Conservation (phyloP, 202 grass and related monocot genomes). For the Setaria italica region DNA sequence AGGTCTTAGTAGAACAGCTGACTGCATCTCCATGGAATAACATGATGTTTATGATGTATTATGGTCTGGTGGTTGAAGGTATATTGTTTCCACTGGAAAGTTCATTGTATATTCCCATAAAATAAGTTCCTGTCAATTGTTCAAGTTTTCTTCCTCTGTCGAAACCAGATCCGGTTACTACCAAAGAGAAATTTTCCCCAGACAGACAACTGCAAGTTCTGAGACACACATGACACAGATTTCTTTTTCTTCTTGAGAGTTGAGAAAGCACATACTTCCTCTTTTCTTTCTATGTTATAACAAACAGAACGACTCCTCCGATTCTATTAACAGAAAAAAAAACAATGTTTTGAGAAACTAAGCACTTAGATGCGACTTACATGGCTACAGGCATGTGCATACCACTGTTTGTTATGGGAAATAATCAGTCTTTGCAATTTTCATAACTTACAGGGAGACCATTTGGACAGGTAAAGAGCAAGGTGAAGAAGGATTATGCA, state of each 20-base stretch:
- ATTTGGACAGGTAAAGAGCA: slow-evolving; percentile 82
- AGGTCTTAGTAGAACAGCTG: slow-evolving; percentile 90
- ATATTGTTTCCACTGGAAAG: background rate
- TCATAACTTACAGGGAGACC: slow-evolving; percentile 63
- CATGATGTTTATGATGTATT: slow-evolving; percentile 89
- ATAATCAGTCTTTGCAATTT: slow-evolving; percentile 38
- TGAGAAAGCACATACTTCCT: no score
- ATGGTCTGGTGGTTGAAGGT: slow-evolving; percentile 84
- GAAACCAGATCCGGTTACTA: background rate
- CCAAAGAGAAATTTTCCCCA: background rate
- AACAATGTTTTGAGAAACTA: background rate
- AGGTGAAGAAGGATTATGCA: slow-evolving; percentile 79
- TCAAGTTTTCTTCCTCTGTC: background rate
- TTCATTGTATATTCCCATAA: slow-evolving; percentile 31
- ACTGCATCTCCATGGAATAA: slow-evolving; percentile 92
- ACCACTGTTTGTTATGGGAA: background rate
- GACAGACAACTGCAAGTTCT: background rate
- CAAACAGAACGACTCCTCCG: background rate
- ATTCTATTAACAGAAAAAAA: background rate
- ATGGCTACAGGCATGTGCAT: background rate
- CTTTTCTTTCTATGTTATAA: no score
- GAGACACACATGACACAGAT: no score
- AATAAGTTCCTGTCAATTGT: background rate
- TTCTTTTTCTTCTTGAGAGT: no score
- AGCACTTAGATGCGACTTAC: background rate